phyloP scores from a whole-genome alignment of 805 yeast genomes.

The Yarrowia sp. region DNA sequence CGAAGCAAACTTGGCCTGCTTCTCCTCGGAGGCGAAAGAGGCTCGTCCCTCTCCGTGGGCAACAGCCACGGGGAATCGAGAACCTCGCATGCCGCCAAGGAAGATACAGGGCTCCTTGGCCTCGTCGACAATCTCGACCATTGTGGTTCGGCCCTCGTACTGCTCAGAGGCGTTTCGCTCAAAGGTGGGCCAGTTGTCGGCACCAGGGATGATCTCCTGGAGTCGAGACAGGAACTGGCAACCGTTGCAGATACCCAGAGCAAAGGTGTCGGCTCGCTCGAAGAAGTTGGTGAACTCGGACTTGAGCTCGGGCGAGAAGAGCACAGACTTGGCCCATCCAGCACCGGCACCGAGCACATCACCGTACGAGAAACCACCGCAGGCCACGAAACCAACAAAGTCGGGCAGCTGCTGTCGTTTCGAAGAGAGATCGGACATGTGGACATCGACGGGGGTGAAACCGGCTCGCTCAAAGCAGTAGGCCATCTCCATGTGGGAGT shows the following conservation, averaged over 20 bases:
- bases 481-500: slow-evolving; percentile 98
- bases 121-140: slow-evolving; percentile 77
- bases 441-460: slow-evolving; percentile 91
- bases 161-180: slow-evolving; percentile 92
- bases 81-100: slow-evolving; percentile 90
- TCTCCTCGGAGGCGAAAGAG: slow-evolving; percentile 59
- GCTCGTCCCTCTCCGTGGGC: slow-evolving; percentile 99
- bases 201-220: slow-evolving; percentile 87
- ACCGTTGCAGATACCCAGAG: slow-evolving; percentile 98
- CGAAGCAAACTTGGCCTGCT: slow-evolving; percentile 58
- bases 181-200: slow-evolving; percentile 94
- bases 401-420: slow-evolving; percentile 71
- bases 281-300: slow-evolving; percentile 80
- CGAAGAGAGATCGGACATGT: slow-evolving; percentile 87
- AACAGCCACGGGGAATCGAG: slow-evolving; percentile 92
- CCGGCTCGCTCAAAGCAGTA: slow-evolving; percentile 96
- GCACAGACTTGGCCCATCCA: slow-evolving; percentile 98
- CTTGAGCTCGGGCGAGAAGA: slow-evolving; percentile 80
- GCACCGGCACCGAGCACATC: slow-evolving; percentile 98
- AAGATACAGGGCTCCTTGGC: slow-evolving; percentile 67
- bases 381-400: slow-evolving; percentile 94
- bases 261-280: slow-evolving; percentile 90
- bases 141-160: slow-evolving; percentile 92
- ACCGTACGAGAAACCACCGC: slow-evolving; percentile 99
- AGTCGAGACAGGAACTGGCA: slow-evolving; percentile 94